Conservation (phyloP, 257 asterid species). For the Agastache rugosa region DNA sequence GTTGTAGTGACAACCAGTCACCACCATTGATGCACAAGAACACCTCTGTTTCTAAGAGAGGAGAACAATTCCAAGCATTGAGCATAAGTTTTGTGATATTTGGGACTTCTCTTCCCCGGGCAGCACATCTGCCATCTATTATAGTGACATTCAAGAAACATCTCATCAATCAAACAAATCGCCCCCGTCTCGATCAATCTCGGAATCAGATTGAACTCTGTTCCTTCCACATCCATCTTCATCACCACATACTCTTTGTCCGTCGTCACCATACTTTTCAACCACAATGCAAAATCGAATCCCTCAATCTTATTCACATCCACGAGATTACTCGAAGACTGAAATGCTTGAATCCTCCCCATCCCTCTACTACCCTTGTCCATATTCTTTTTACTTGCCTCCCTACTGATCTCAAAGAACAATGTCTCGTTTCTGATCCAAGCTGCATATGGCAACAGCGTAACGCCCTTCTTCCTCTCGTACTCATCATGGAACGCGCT, state of each 20-base stretch:
- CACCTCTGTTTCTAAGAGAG: slow-evolving; percentile 64
- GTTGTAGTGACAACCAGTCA: slow-evolving; percentile 28
- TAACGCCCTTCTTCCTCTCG: slow-evolving; percentile 48
- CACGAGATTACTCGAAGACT: slow-evolving; percentile 47
- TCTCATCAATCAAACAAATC: slow-evolving; percentile 69
- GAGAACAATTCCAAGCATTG: slow-evolving; percentile 60
- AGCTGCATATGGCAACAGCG: slow-evolving; percentile 60
- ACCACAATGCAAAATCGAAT: slow-evolving; percentile 66
- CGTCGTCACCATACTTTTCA: slow-evolving; percentile 47
- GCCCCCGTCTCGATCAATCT: slow-evolving; percentile 65
- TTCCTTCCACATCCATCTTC: slow-evolving; percentile 79
- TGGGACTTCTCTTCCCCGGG: slow-evolving; percentile 51
- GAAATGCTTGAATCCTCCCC: slow-evolving; percentile 62
- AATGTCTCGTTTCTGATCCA: slow-evolving; percentile 70
- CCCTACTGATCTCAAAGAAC: slow-evolving; percentile 58
- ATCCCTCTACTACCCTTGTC: slow-evolving; percentile 54
- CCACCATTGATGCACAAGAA: slow-evolving; percentile 80
- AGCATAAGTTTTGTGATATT: slow-evolving; percentile 53
- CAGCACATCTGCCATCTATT: slow-evolving; percentile 68
- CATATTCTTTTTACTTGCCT: slow-evolving; percentile 44
- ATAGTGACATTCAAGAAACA: slow-evolving; percentile 79
- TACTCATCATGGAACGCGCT: slow-evolving; percentile 52
- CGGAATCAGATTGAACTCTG: slow-evolving; percentile 61
- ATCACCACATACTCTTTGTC: slow-evolving; percentile 60
- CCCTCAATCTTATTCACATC: slow-evolving; percentile 55